These are phyloP conservation scores for Gentiana dahurica DNA, from an alignment of 257 asterid species.

Conservation along the genomic window DNA sequence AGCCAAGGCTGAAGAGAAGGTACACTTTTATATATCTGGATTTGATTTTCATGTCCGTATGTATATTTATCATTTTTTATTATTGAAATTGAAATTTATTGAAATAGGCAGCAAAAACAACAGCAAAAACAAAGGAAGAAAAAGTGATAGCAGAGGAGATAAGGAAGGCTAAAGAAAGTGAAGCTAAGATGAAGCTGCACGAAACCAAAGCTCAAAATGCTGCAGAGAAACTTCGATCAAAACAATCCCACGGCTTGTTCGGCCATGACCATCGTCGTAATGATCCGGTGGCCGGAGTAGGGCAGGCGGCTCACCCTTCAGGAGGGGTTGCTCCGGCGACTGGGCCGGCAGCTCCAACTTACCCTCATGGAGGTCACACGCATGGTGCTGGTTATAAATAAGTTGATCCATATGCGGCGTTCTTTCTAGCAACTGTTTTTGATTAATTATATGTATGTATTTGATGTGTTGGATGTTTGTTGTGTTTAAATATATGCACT, in stretches of 20 bases:
- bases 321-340: conserved; percentile 18
- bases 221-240: background rate
- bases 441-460: no score
- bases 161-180: background rate
- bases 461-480: no score
- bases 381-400: conserved; percentile 13
- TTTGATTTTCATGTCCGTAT: background rate
- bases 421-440: background rate
- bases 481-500: no score
- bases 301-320: conserved; percentile 7
- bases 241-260: no score
- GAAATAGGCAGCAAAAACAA: background rate
- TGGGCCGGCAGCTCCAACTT: conserved; percentile 22
- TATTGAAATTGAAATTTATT: background rate
- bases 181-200: background rate
- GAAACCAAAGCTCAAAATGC: conserved; percentile 2
- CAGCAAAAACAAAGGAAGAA: background rate
- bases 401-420: background rate
- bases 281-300: background rate
- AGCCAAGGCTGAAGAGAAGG: background rate
- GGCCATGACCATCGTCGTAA: no score
- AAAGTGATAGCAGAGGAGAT: background rate
- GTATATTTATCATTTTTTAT: background rate
- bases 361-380: conserved; percentile 30
- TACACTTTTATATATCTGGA: background rate